Percentiles rank a stretch among this genome's conserved stretches.
These are phyloP conservation scores for Tritrichomonas foetus DNA, from an alignment of 208 protist genomes.

Conservation along the genomic window DNA sequence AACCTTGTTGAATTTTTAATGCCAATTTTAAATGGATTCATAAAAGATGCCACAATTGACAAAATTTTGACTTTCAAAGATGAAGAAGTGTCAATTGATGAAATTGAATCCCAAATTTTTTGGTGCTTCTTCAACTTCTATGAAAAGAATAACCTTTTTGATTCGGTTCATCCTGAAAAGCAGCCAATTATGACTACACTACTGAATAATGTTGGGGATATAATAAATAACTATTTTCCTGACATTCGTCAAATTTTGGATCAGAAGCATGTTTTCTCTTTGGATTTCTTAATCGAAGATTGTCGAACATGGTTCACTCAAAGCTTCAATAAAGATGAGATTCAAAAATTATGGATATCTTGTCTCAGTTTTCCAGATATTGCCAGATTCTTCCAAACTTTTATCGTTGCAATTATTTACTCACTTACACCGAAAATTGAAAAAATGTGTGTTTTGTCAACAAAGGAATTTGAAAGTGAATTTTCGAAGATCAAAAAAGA, in stretches of 20 bases:
- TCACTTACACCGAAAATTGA: neutral
- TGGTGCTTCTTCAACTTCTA: neutral
- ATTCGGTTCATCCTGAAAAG: neutral
- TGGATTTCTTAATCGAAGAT: neutral
- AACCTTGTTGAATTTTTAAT: neutral
- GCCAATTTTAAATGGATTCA: neutral
- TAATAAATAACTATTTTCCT: neutral
- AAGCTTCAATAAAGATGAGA: neutral
- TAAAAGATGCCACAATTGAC: neutral
- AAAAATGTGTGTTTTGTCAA: neutral
- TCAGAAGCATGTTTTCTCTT: conserved; percentile 15
- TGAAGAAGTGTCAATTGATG: neutral
- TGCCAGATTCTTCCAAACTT: neutral
- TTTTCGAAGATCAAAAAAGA: neutral
- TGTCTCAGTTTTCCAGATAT: neutral
- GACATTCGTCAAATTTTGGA: neutral
- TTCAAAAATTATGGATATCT: neutral
- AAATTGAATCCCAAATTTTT: neutral
- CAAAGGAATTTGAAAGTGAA: neutral
- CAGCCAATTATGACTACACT: neutral
- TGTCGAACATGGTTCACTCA: neutral
- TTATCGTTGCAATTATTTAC: neutral
- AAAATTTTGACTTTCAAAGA: neutral
- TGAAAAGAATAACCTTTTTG: neutral
- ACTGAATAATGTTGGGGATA: neutral